Conservation (phyloP, 805 yeast genomes). For the Wickerhamomyces silvicola region DNA sequence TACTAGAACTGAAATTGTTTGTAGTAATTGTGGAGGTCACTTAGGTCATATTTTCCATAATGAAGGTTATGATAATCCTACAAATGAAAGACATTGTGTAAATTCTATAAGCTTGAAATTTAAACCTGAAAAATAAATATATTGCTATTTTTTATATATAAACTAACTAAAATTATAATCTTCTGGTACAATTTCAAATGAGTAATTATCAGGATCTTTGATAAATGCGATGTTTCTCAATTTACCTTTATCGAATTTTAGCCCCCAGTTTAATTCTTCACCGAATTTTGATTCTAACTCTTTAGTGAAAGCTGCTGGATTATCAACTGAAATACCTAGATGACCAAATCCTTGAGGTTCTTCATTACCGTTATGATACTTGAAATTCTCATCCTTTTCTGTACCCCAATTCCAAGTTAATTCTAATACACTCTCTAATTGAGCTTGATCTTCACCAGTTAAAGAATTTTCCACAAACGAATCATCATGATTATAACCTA, state of each 20-base stretch:
- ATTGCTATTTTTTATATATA: background rate
- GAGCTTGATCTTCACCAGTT: slow-evolving; percentile 26
- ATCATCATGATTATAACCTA: slow-evolving; percentile 57
- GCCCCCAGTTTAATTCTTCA: slow-evolving; percentile 51
- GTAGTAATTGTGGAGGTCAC: slow-evolving; percentile 87
- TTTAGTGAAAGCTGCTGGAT: slow-evolving; percentile 52
- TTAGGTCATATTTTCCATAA: slow-evolving; percentile 93
- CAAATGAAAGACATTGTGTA: slow-evolving; percentile 92
- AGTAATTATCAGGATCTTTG: slow-evolving; percentile 87
- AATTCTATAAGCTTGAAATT: slow-evolving; percentile 80
- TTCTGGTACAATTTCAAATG: slow-evolving; percentile 65
- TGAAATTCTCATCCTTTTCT: slow-evolving; percentile 66
- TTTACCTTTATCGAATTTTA: slow-evolving; percentile 49
- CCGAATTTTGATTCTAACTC: slow-evolving; percentile 41
- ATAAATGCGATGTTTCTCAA: slow-evolving; percentile 63
- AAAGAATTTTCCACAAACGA: slow-evolving; percentile 38
- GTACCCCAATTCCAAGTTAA: slow-evolving; percentile 96
- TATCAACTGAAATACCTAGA: slow-evolving; percentile 63
- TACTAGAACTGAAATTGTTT: slow-evolving; percentile 84
- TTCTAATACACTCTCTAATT: slow-evolving; percentile 70
- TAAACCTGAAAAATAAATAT: slow-evolving; percentile 15
- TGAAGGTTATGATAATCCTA: slow-evolving; percentile 80
- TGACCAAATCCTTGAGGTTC: slow-evolving; percentile 83
- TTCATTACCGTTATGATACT: slow-evolving; percentile 80
- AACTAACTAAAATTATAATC: too few species aligned